Conservation (phyloP, 257 asterid species). For the Solanum ahanhuiri region DNA sequence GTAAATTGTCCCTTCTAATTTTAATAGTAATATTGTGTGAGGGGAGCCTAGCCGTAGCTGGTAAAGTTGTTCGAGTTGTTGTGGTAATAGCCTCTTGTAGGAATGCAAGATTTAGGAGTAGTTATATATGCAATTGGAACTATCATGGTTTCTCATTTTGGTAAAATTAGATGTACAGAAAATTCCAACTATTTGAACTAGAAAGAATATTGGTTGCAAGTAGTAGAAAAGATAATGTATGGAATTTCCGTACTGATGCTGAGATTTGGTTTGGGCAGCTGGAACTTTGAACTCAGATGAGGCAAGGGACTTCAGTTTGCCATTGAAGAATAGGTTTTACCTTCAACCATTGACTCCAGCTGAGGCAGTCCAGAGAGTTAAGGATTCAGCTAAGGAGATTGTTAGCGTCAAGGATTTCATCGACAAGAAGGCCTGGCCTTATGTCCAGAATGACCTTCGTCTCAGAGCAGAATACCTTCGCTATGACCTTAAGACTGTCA, state of each 20-base stretch:
- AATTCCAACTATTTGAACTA: not conserved
- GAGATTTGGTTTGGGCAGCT: conserved; percentile 25
- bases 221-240: not conserved
- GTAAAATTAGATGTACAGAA: not conserved
- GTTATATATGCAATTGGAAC: not conserved
- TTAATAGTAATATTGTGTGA: not conserved
- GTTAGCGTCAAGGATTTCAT: conserved; percentile 46
- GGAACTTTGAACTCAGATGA: conserved; percentile 89
- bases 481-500: conserved; percentile 82
- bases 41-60: not conserved
- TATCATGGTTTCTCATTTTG: not conserved
- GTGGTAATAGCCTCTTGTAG: not conserved
- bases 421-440: conserved; percentile 93
- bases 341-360: conserved; percentile 68
- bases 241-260: not conserved
- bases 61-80: not conserved
- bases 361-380: conserved; percentile 67
- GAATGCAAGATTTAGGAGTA: not conserved
- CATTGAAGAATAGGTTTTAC: conserved; percentile 64
- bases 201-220: not conserved
- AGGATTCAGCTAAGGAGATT: conserved; percentile 82
- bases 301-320: conserved; percentile 59
- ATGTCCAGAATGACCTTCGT: conserved; percentile 82
- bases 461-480: conserved; percentile 59
- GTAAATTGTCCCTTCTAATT: not conserved